Percentiles rank a stretch among this genome's conserved stretches.
Conservation (phyloP, 208 protist species). For the Naegleria fowleri region DNA sequence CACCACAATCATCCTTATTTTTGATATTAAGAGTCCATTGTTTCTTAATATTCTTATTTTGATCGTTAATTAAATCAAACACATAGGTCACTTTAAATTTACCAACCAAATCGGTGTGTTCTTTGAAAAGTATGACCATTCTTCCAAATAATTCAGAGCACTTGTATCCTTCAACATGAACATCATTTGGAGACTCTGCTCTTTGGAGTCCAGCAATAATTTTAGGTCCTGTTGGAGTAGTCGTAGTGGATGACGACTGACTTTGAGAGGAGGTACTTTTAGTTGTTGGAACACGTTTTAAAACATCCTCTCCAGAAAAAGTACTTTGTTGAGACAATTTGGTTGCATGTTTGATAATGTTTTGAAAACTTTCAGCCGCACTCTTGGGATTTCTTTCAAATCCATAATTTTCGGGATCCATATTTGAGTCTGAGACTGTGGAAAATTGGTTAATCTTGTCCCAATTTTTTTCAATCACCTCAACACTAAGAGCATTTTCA, state of each 20-base stretch:
- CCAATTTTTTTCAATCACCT: neutral
- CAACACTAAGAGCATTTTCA: neutral
- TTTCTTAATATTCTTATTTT: neutral
- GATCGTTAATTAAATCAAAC: neutral
- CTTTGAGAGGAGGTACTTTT: neutral
- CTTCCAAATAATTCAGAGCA: neutral
- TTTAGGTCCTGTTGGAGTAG: neutral
- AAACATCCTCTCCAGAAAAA: neutral
- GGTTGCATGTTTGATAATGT: neutral
- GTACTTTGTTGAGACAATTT: neutral
- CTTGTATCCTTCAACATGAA: neutral
- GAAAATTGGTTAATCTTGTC: neutral
- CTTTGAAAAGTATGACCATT: neutral
- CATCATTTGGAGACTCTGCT: neutral
- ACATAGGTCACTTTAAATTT: neutral
- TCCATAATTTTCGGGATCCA: neutral
- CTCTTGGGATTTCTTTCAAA: neutral
- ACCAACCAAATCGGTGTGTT: neutral
- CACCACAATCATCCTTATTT: neutral
- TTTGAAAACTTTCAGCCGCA: neutral
- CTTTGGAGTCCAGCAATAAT: neutral
- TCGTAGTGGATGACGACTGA: neutral
- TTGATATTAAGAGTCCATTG: neutral
- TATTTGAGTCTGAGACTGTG: neutral
- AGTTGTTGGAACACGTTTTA: neutral